Base-by-base conservation (phyloP, 2,329 filamentous ascomycete species). In the Camillea tinctor region DNA sequence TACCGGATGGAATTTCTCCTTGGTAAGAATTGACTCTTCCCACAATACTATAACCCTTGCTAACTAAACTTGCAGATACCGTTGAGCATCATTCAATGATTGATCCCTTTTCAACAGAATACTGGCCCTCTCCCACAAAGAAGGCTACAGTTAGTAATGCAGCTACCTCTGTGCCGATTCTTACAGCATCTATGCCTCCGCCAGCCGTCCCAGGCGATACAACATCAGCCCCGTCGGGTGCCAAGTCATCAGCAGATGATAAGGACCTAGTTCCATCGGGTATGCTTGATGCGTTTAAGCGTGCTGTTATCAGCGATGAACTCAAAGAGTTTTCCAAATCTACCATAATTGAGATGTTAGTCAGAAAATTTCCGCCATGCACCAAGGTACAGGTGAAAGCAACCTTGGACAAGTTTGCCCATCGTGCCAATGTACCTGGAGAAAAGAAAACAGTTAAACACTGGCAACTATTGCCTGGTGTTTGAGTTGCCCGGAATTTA, bases 41-140 rank as follows among this genome's bases (percentile, higher is more conserved):
- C 24, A 54, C 66, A 69, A 30, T 64, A 64, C 51, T 23, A 19
- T 19, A 3, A 40, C 22, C 53, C 26, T 55, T 69, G 24, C 68
- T 68, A 58, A 71, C 59, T n/a, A 23, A 11, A 53, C 9, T 15
- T 57, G 8, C 63, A 83, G 81, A 80, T 57, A 71, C 73, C 59
- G 76, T 86, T 15, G 76, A 82, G 44, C 77, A 73, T 75, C 87
- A 75, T 53, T 73, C 74, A 53, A 72, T 75, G 7, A 94, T 99
- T 64, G 88, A 99, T 70, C 95, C 95, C 0, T 96, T 94, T 72
- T 93, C 92, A 0, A 86, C 86, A 0, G 75, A 80, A 0, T 98
- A 98, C 74, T 98, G 95, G 95, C 65, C 69, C 20, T 17, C 56
- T 15, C 76, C 80, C 26, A 65, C 76, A 1, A 78, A 79, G 59